Conservation (phyloP, 176 grass and related monocot species). For the Oryza meridionalis region DNA sequence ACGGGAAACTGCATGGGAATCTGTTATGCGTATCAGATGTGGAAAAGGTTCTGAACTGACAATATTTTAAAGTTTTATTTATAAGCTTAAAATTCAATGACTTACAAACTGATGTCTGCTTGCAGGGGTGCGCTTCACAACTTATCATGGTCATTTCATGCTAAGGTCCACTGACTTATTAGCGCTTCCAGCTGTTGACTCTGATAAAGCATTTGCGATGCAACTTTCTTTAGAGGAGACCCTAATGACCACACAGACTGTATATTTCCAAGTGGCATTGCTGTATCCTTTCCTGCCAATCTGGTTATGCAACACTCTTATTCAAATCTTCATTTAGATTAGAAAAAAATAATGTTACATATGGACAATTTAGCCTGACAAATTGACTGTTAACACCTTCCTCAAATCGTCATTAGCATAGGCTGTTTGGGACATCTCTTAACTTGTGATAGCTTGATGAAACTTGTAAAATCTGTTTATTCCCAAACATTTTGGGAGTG, state of each 20-base stretch:
- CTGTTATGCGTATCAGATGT: conserved; percentile 98
- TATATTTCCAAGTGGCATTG: conserved; percentile 96
- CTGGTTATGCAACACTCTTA: conserved; percentile 9
- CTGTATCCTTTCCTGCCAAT: conserved; percentile 75
- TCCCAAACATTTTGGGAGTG: not conserved
- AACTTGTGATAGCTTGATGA: conserved; percentile 5
- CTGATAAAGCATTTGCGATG: conserved; percentile 96
- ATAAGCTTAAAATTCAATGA: conserved; percentile 27
- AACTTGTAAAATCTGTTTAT: not conserved
- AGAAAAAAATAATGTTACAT: not conserved
- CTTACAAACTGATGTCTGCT: conserved; percentile 29
- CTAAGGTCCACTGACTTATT: conserved; percentile 93
- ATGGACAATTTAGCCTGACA: not conserved
- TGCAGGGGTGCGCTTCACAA: conserved; percentile 87
- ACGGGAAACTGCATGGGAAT: conserved; percentile 96
- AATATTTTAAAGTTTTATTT: conserved; percentile 24
- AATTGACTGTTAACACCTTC: not conserved
- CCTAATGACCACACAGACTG: conserved; percentile 84
- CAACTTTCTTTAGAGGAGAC: conserved; percentile 88
- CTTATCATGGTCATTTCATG: conserved; percentile 99
- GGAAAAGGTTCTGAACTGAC: conserved; percentile 73
- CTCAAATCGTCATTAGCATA: conserved; percentile 10
- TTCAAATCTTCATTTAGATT: conserved; percentile 3
- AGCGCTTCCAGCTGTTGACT: conserved; percentile 96
- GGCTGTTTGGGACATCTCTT: conserved; percentile 1